Percentiles rank a stretch among this genome's conserved stretches.
phyloP scores from a whole-genome alignment of 1,284 basidiomycete species.

The Puccinia coronata region DNA sequence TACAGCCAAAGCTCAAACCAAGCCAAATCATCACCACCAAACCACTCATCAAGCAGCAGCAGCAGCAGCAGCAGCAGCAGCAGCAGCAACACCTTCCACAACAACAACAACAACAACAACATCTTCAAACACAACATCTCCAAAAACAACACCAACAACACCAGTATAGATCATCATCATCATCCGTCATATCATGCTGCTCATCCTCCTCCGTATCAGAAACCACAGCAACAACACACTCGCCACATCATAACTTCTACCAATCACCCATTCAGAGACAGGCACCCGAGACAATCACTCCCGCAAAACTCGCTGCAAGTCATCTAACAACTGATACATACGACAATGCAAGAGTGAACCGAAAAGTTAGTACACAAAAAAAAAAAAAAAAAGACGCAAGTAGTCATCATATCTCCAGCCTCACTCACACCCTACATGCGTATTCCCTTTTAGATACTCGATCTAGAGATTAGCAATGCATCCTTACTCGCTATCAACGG shows the following conservation, averaged over 20 bases:
- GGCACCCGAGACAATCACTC: no score
- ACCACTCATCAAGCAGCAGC: background rate
- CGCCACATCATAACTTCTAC: background rate
- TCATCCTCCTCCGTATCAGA: background rate
- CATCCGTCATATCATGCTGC: background rate
- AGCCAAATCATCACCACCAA: background rate
- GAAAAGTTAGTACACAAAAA: constrained; percentile 5
- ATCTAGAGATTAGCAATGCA: constrained; percentile 61
- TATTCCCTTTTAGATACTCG: constrained; percentile 56
- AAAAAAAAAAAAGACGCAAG: no score
- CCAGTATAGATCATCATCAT: background rate
- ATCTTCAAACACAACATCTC: background rate
- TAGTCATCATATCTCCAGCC: background rate
- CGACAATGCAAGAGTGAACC: constrained; percentile 19
- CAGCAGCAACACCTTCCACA: background rate
- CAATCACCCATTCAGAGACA: background rate
- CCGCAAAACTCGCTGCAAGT: no score
- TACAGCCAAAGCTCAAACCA: constrained; percentile 1
- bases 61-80: background rate
- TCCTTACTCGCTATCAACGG: constrained; percentile 61
- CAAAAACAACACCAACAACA: background rate
- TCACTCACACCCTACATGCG: background rate
- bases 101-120: background rate
- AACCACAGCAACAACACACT: background rate
- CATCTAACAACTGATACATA: background rate